A percentile compares a stretch with the other conserved stretches of the same genome.
Evolutionary conservation across 2,329 filamentous ascomycete genomes (phyloP).

Genomic region (Pestalotiopsis sp.): DNA sequence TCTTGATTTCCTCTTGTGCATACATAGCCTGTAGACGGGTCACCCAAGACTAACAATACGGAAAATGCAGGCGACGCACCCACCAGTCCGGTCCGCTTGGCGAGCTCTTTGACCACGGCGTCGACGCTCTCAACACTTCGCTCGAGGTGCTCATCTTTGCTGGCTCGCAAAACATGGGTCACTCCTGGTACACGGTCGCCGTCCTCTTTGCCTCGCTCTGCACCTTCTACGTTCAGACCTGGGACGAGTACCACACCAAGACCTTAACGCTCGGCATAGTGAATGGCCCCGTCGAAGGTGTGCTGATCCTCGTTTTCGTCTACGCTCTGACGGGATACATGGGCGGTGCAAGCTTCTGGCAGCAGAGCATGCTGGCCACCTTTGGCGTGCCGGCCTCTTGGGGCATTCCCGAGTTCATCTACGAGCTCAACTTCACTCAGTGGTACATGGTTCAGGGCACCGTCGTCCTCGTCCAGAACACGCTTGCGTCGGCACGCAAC

Average conservation of each 20-base stretch:
- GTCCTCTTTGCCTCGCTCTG: constrained; percentile 82
- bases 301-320: constrained; percentile 80
- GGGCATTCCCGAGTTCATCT: constrained; percentile 71
- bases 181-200: constrained; percentile 86
- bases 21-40: not conserved
- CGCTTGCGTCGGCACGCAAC: constrained; percentile 76
- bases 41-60: constrained; percentile 10
- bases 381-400: constrained; percentile 67
- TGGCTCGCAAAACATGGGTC: constrained; percentile 88
- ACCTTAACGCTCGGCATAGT: constrained; percentile 89
- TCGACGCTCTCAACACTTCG: constrained; percentile 95
- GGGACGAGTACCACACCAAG: constrained; percentile 99
- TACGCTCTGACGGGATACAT: constrained; percentile 83
- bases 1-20: constrained; percentile 3
- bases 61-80: constrained; percentile 70
- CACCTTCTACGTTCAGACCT: constrained; percentile 99
- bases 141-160: constrained; percentile 92
- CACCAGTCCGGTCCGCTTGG: constrained; percentile 90
- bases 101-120: constrained; percentile 96
- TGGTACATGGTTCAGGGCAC: constrained; percentile 91
- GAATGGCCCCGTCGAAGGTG: constrained; percentile 93
- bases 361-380: constrained; percentile 75
- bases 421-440: constrained; percentile 83
- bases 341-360: constrained; percentile 92
- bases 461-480: constrained; percentile 83